Evolutionary conservation across 176 grass and related monocot genomes (phyloP).

Genomic region (Ensete ventricosum): DNA sequence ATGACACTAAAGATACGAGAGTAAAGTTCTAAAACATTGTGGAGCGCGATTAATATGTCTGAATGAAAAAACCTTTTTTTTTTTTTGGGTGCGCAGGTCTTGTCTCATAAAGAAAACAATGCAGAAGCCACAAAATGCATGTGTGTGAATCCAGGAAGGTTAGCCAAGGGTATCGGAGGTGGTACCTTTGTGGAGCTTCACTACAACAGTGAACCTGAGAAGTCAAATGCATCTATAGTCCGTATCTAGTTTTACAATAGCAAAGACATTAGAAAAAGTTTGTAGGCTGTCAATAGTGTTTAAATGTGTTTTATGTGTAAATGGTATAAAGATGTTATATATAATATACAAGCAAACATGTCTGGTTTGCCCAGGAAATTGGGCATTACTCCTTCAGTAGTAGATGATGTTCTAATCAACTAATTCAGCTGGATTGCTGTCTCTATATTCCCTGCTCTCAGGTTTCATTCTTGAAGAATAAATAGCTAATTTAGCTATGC

Average conservation of each 20-base stretch:
- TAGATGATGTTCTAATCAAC: no score
- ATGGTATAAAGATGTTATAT: neutral
- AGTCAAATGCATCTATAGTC: slow-evolving; percentile 49
- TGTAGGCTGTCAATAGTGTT: no score
- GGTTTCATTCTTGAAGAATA: no score
- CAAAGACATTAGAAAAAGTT: neutral
- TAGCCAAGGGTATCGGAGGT: slow-evolving; percentile 83
- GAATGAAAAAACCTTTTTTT: neutral
- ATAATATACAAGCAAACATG: neutral
- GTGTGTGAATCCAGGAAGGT: slow-evolving; percentile 80
- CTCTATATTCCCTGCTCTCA: no score
- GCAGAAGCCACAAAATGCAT: slow-evolving; percentile 34
- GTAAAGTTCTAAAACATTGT: neutral
- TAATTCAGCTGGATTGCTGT: no score
- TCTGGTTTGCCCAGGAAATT: neutral
- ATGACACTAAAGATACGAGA: neutral
- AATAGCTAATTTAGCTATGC: no score
- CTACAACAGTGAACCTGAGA: slow-evolving; percentile 41
- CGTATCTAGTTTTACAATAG: slow-evolving; percentile 47
- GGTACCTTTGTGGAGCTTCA: slow-evolving; percentile 80
- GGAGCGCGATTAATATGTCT: no score
- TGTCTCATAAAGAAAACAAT: slow-evolving; percentile 34
- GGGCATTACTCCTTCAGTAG: neutral
- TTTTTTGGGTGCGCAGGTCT: slow-evolving; percentile 36
- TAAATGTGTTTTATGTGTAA: neutral